Evolutionary conservation across 192 early-diverging fungal genomes (phyloP).

Genomic region (Mortierella antarctica): DNA sequence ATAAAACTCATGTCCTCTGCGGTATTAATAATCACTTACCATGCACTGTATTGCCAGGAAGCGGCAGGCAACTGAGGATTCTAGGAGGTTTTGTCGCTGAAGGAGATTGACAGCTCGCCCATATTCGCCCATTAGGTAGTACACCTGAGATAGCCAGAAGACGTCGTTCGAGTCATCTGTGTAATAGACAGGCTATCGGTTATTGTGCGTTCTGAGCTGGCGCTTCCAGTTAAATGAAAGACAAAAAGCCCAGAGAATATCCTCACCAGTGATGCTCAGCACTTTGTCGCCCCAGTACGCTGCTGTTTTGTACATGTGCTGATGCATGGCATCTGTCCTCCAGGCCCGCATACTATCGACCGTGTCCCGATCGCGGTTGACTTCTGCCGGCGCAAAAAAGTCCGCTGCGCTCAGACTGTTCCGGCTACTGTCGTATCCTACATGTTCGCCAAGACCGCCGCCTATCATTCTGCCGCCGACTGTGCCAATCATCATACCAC

Average conservation of each 20-base stretch:
- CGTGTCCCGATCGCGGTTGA: conserved; percentile 10
- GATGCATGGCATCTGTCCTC: conserved; percentile 64
- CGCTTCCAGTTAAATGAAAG: background rate
- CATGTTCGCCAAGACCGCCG: background rate
- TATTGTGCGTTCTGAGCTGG: background rate
- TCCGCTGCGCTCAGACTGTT: conserved; percentile 1
- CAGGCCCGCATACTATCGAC: conserved; percentile 62
- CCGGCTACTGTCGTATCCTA: conserved; percentile 12
- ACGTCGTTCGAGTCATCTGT: conserved; percentile 62
- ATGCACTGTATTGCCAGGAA: conserved; percentile 65
- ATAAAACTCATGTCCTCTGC: background rate
- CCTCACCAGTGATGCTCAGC: conserved; percentile 66
- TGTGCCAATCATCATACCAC: background rate
- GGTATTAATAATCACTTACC: conserved; percentile 32
- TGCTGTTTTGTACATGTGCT: conserved; percentile 64
- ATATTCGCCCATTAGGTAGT: conserved; percentile 61
- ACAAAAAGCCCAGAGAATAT: background rate
- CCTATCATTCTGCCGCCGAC: background rate
- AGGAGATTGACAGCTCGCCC: conserved; percentile 59
- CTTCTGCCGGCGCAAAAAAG: conserved; percentile 18
- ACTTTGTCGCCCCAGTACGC: conserved; percentile 78
- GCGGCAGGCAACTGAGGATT: conserved; percentile 59
- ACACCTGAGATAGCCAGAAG: conserved; percentile 60
- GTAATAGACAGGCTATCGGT: background rate
- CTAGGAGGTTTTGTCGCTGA: conserved; percentile 52